Evolutionary conservation across 140 eudicot genomes (phyloP), one percentile per base, ranked within the genome.

Genomic region (Oenanthe javanica): DNA sequence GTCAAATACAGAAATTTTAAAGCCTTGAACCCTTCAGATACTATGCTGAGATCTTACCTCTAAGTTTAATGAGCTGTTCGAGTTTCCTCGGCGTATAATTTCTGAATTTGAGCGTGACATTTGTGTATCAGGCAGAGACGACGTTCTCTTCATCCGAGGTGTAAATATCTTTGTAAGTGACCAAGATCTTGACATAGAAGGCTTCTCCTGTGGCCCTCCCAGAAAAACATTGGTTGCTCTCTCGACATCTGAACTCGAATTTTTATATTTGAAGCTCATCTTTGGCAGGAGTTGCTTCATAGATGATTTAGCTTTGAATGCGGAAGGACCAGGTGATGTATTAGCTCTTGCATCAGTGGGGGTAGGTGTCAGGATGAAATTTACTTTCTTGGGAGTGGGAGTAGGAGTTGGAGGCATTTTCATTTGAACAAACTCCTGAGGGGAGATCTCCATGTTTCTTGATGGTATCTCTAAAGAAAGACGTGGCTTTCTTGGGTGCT

Each of bases 341-440:
- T 61, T 77, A 16, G 64, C 47, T 72, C 86, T 85, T 51, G 86
- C 76, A 76, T 86, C 94, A 14, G 87, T 79, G 61, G 94, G 79
- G 82, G 78, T 86, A 49, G 96, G 93, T 25, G 90, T 90, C 80
- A 90, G 48, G 42, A 83, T 63, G 84, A 94, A 92, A 79, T 90
- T 94, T 6, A 94, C 98, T 87, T 86, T 92, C 80, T 89, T 94
- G 25, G 97, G 96, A 77, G 98, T 94, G 11, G 97, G 96, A 81
- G 97, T 91, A 70, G 91, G 88, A 1, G 93, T 92, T 1, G 82
- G 83, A 23, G 93, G 93, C 88, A 90, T 86, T 85, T 85, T 92
- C 57, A 89, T 84, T 59, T 79, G 80, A 66, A 90, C 91, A 72
- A 86, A 85, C 21, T 92, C 98, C 73, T 85, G 80, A 71, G 83